Evolutionary conservation across 805 yeast species (phyloP), one percentile per base, ranked within the genome.

Genomic region (Schwanniomyces pseudopolymorphus): DNA sequence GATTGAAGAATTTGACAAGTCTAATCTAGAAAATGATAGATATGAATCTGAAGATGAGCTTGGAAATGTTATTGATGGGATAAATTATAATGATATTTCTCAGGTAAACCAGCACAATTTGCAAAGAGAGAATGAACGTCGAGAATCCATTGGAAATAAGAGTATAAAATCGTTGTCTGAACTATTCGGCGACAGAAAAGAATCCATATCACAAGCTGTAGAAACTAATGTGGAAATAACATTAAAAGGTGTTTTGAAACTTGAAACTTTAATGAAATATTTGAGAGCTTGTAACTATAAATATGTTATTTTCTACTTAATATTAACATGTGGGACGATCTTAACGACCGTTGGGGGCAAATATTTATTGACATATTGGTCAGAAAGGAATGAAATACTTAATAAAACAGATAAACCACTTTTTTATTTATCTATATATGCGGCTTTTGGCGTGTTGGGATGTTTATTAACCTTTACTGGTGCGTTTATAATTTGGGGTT

Each of bases 171-270:
- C 20, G 4, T 14, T 31, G 4, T 14, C 19, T 7, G 35, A 31
- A 9, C 7, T 17, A 7, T 7, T 2, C 16, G 20, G 11, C 2
- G 19, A 14, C 6, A 31, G 35, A 16, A 16, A 6, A 16, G 35
- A 7, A 2, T 16, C 20, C 2, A 31, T 16, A 7, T 7, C 35
- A 14, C 16, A 37, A 17, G 13, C 28, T 22, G 20, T 8, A 3
- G 40, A n/a, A 2, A 14, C 4, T 24, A 38, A 14, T 14, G 8
- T 22, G n/a, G 40, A 38, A 24, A 38, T n/a, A 5, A 71, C 63
- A 10, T 72, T 78, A 13, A 75, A 70, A 36, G 91, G 90, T 1
- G 74, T 74, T 33, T 88, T 85, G 21, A 75, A 78, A 39, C 63
- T 74, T 63, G 60, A 70, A 1, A 80, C 81, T 2, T 84, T 84